Evolutionary conservation across 148 eudicot genomes (phyloP).

Genomic region (Chenopodium berlandieri): DNA sequence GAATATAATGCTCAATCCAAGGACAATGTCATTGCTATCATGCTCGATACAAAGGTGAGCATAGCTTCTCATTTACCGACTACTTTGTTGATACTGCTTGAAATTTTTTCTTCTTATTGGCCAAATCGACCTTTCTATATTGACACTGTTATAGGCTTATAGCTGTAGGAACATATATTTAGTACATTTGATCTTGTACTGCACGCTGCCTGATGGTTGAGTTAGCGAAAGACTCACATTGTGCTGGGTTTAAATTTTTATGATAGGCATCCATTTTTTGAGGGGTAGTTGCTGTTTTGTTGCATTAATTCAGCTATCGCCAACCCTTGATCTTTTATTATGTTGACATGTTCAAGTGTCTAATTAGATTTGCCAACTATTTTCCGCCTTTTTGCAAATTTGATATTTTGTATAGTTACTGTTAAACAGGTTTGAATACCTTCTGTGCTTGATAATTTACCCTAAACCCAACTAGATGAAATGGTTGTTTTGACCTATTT

Average conservation of each 20-base stretch:
- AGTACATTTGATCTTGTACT: not conserved
- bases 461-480: too few species aligned
- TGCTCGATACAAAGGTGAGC: slow-evolving; percentile 94
- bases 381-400: not conserved
- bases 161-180: not conserved
- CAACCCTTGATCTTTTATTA: not conserved
- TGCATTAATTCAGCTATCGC: not conserved
- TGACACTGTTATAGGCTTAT: not conserved
- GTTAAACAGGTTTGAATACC: not conserved
- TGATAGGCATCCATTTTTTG: not conserved
- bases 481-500: too few species aligned
- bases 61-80: slow-evolving; percentile 16
- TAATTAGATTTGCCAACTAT: too few species aligned
- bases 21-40: slow-evolving; percentile 94
- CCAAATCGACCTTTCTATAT: not conserved
- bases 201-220: not conserved
- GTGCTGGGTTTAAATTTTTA: not conserved
- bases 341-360: not conserved
- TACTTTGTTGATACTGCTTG: not conserved
- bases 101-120: not conserved
- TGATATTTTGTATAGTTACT: too few species aligned
- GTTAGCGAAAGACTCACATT: not conserved
- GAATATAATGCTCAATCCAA: slow-evolving; percentile 87
- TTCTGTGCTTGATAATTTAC: too few species aligned
- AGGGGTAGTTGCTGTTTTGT: too few species aligned